Percentiles rank a stretch among this genome's conserved stretches.
phyloP scores from a whole-genome alignment of 352 stramenopile genomes.

The Phytophthora idaei region DNA sequence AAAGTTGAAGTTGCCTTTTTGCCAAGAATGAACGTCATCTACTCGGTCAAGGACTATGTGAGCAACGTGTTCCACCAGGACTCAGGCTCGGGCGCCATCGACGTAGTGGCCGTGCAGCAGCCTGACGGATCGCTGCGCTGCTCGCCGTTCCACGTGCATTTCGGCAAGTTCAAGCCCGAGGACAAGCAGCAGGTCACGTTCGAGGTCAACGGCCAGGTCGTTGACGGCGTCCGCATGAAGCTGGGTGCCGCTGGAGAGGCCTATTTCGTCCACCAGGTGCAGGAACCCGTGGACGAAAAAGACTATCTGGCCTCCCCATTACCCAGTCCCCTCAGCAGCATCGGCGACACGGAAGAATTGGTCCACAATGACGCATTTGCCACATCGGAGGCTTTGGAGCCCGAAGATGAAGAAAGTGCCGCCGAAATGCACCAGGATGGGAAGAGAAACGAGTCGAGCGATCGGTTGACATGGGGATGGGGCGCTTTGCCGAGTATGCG shows the following conservation, averaged over 20 bases:
- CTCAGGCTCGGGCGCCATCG: slow-evolving; percentile 72
- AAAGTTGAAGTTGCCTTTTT: slow-evolving; percentile 20
- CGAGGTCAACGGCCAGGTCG: slow-evolving; percentile 61
- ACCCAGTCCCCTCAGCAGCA: slow-evolving; percentile 43
- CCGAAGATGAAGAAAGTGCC: slow-evolving; percentile 33
- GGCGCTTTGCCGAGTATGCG: slow-evolving; percentile 50
- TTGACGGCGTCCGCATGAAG: slow-evolving; percentile 76
- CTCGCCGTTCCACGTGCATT: slow-evolving; percentile 87
- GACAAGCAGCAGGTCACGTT: slow-evolving; percentile 57
- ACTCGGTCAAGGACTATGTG: slow-evolving; percentile 89
- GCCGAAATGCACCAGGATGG: background rate
- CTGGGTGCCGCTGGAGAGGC: slow-evolving; percentile 68
- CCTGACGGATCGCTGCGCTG: slow-evolving; percentile 61
- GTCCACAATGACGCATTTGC: slow-evolving; percentile 17
- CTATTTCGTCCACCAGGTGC: slow-evolving; percentile 76
- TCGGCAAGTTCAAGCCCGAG: slow-evolving; percentile 56
- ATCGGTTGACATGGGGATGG: slow-evolving; percentile 66
- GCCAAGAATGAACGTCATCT: slow-evolving; percentile 83
- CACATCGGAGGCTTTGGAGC: slow-evolving; percentile 14
- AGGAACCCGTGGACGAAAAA: slow-evolving; percentile 59
- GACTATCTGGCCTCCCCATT: slow-evolving; percentile 75
- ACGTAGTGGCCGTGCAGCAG: slow-evolving; percentile 85
- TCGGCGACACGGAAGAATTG: slow-evolving; percentile 19
- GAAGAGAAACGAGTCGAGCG: slow-evolving; percentile 23
- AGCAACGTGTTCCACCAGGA: slow-evolving; percentile 79